Evolutionary conservation across 176 grass and related monocot species (phyloP), one percentile per base, ranked within the genome.

Genomic region (Saccharum spontaneum): DNA sequence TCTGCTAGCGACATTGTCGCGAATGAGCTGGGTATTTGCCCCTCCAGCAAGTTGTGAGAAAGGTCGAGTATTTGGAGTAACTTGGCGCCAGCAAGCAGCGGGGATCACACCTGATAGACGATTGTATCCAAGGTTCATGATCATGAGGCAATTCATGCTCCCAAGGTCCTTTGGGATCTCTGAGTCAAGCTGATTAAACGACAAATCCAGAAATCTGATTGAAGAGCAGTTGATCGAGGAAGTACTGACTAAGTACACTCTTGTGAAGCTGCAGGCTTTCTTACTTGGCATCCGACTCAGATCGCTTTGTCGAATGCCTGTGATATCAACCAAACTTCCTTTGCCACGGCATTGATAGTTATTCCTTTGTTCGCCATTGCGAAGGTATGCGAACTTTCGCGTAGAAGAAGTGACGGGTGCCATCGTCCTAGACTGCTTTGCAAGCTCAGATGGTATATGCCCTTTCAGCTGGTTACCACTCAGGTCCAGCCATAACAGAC

Each of bases 41-140:
- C 90, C 8, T 82, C 78, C 14, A 92, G 43, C 54, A 66, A 3
- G 15, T 88, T 92, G 11, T 75, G 87, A 0, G 78, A 86, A 15
- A 92, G 20, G 33, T 91, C 90, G 0, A 91, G 65, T 7, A 68
- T 37, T 5, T 1, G 13, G 4, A 88, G 76, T 10, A 41, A 22
- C 78, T 73, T 71, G 81, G 37, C 50, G 45, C 54, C 4, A 88
- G 6, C 12, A 9, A 68, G 12, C 8, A 23, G 10, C 8, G 28
- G 63, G 64, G 44, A 86, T 73, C 31, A 50, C 11, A 1, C 85
- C 69, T 0, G 26, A 63, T 1, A 87, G 57, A 23, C 11, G 10
- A 44, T 87, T 87, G 5, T 73, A 20, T 6, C 60, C 57, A 33
- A 87, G 85, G 14, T 72, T 46, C 28, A 81, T 11, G 3, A 50